A percentile compares a stretch with the other conserved stretches of the same genome.
These are phyloP conservation scores for Bonia amplexicaulis DNA, from an alignment of 176 grass and related monocot species.

Conservation along the genomic window DNA sequence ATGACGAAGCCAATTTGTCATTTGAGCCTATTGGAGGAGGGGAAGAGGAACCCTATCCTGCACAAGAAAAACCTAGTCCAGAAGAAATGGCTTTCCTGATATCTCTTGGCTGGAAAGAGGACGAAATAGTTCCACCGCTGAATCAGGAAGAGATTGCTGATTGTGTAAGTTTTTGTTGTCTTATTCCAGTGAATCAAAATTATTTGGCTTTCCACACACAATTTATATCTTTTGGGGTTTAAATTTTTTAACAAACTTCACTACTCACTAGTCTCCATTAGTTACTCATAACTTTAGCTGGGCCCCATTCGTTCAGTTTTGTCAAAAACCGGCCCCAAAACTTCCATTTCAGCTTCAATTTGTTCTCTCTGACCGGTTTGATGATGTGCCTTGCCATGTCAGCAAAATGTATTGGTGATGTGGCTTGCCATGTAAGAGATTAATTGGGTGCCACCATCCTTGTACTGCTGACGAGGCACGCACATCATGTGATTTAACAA, in stretches of 20 bases:
- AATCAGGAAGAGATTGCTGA: slow-evolving; percentile 67
- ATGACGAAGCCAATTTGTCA: not conserved
- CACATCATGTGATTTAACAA: not conserved
- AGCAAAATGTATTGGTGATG: not conserved
- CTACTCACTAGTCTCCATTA: not conserved
- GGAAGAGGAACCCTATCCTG: slow-evolving; percentile 33
- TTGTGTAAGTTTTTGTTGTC: slow-evolving; percentile 42
- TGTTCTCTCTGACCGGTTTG: not conserved
- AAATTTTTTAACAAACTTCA: not conserved
- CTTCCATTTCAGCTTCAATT: not conserved
- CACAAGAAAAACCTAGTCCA: slow-evolving; percentile 42
- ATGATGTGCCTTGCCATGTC: not conserved
- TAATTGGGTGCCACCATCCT: not conserved
- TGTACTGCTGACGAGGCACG: not conserved
- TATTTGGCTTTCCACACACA: not conserved
- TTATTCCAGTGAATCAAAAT: not conserved
- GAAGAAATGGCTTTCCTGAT: slow-evolving; percentile 61
- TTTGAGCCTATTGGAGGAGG: slow-evolving; percentile 5
- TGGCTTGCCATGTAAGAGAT: not conserved
- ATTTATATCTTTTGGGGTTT: not conserved
- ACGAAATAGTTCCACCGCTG: slow-evolving; percentile 53
- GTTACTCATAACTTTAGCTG: not conserved
- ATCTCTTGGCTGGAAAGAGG: slow-evolving; percentile 73
- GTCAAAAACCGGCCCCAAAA: not conserved
- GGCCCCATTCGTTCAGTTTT: not conserved